Evolutionary conservation across 2,329 filamentous ascomycete genomes (phyloP), one percentile per base, ranked within the genome.

Genomic region (Nothomitra cinnamomea): DNA sequence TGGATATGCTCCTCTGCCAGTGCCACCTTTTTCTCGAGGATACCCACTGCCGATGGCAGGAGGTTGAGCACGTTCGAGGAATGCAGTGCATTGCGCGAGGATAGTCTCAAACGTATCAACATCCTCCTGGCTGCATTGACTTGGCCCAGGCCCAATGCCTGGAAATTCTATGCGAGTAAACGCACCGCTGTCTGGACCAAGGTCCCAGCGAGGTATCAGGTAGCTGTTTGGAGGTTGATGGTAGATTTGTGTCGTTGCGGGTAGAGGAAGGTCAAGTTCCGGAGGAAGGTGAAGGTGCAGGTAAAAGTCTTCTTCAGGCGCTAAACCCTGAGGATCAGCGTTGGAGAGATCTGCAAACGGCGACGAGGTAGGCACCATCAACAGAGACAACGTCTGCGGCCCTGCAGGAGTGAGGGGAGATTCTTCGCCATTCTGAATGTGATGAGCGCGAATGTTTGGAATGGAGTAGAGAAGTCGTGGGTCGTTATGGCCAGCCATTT

Each of bases 101-200:
- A 96, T 96, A 2, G 90, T 95, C 72, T 96, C 90, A 63, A 95
- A 96, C 0, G 90, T 96, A 64, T 95, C 88, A 42, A 94, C 75
- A 65, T 95, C 90, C 65, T 96, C 89, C 66, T 95, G 88, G 1
- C 85, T 78, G 24, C 85, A 83, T 35, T 77, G 73, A 35, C 64
- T 65, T 1, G 72, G 65, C 0, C 85, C 81, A 56, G 74, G 80
- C 19, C 86, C 86, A 22, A 85, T 71, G 2, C 75, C 66, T 0
- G 89, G 89, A 60, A 98, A 96, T 65, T 95, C 85, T 63, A 98
- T 87, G 54, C 88, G 78, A 19, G 90, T 95, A 64, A 96, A 96
- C 17, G 88, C 87, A 56, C 88, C 89, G 58, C 82, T 84, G 54
- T 92, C 85, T 1, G 85, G 86, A 2, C 87, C 89, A 15, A 95